Base-by-base conservation (phyloP, 202 grass and related monocot species). In the Musa balbisiana region DNA sequence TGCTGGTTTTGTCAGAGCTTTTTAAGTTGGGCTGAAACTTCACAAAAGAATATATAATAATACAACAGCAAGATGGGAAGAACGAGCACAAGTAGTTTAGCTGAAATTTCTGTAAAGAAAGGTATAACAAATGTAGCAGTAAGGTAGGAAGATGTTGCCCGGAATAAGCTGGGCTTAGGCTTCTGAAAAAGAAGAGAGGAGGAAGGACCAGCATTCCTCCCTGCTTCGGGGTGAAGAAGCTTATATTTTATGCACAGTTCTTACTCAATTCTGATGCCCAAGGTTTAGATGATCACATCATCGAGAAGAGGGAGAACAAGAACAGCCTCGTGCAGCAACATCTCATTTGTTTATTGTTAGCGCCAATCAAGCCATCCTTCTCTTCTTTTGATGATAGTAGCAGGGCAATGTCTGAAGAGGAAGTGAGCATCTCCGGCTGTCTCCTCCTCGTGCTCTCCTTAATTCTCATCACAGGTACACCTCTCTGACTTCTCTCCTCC, bases 351-450 rank as follows among this genome's bases (percentile, higher is more conserved):
- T 65, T 65, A 25, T 65, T 65, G 2, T 43, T 43, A 43, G 33
- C 11, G 21, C 27, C 11, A 10, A 3, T 25, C 26, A 12, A 23
- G 2, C 26, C 33, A 20, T 17, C 33, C 26, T 17, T 21, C 8
- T 51, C 67, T 20, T 16, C 9, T 51, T 70, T 73, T 21, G 43
- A 85, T 85, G 83, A 85, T 67, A 72, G 64, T 17, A 62, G 10
- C 65, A 49, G 73, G 75, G 75, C 71, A 70, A 86, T 86, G 84
- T 78, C 67, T 3, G 65, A 66, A 64, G 64, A 54, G 27, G 50
- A 53, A 62, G 23, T 58, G 2, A 3, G 15, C 11, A 25, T 74
- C 14, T 62, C 49, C 11, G 17, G 33, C 24, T 68, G 72, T 73
- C 11, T 82, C 29, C 27, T 82, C 73, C 50, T 86, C 11, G 55